Base-by-base conservation (phyloP, 2,329 filamentous ascomycete species). In the Xylariomycetidae sp. region DNA sequence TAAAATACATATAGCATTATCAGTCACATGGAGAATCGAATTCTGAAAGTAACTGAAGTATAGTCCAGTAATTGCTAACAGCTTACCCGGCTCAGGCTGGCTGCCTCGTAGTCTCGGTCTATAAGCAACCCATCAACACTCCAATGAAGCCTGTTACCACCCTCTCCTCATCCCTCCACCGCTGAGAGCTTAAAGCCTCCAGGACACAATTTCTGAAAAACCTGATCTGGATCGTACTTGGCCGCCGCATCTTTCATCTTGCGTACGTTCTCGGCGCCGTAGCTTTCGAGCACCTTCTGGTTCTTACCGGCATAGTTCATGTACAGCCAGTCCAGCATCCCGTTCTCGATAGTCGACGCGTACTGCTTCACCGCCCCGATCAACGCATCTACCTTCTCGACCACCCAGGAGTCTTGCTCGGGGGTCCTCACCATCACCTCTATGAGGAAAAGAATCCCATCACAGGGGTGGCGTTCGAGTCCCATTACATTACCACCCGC, bases 291-390 rank as follows among this genome's bases (percentile, higher is more conserved):
- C 4, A 46, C 44, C 6, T 43, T 13, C 30, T 48, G 45, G 3
- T 25, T 27, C 25, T 35, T 36, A 20, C 44, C 41, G 1, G 45
- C 44, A 0, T 38, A 42, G 20, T 43, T 46, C 38, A 44, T 41
- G 27, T 46, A 48, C 12, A 48, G 40, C 13, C 44, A 48, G 3
- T 43, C 44, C 14, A 48, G 16, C 10, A 45, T 9, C 5, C 23
- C 15, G 25, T 40, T 43, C 16, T 28, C 41, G 6, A 36, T 28
- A 4, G 40, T 6, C 34, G 38, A 4, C 36, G 34, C 9, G 31
- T 42, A 25, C 43, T 46, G 15, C 36, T 34, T 15, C 43, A 27
- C 7, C n/a, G n/a, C n/a, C n/a, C n/a, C n/a, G n/a, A n/a, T n/a
- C n/a, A n/a, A n/a, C n/a, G n/a, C n/a, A n/a, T n/a, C n/a, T n/a